These are phyloP conservation scores for Rhizopus microsporus DNA, from an alignment of 371 early-diverging fungal species.

Conservation along the genomic window DNA sequence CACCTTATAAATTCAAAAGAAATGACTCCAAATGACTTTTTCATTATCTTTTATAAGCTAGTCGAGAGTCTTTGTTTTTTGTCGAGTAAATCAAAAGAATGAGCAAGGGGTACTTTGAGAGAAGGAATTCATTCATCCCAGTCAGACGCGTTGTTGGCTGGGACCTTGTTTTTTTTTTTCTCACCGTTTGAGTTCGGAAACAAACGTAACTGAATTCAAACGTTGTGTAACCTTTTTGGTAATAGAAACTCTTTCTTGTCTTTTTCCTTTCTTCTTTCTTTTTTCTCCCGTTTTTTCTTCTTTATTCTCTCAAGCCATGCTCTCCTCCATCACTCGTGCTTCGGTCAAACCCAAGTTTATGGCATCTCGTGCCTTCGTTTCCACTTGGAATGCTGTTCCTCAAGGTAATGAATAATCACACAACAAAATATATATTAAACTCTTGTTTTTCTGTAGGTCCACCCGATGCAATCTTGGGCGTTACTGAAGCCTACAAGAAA, in stretches of 20 bases:
- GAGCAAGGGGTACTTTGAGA: too few species aligned
- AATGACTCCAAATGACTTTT: too few species aligned
- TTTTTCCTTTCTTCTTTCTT: constrained; percentile 8
- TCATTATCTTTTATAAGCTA: too few species aligned
- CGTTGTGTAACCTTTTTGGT: constrained; percentile 13
- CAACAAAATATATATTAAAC: constrained; percentile 1
- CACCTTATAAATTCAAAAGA: too few species aligned
- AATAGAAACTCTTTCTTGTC: constrained; percentile 6
- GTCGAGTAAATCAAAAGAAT: too few species aligned
- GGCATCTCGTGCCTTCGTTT: constrained; percentile 59
- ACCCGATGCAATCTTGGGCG: constrained; percentile 95
- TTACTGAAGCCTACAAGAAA: constrained; percentile 95
- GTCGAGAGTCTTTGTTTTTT: too few species aligned
- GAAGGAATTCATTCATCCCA: too few species aligned
- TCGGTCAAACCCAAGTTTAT: constrained; percentile 43
- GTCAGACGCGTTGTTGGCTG: too few species aligned
- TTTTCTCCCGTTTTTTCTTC: constrained; percentile 16
- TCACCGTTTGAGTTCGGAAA: constrained; percentile 9
- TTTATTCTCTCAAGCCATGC: constrained; percentile 31
- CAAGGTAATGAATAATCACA: constrained; percentile 52
- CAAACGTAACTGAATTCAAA: constrained; percentile 27
- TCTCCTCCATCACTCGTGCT: constrained; percentile 47
- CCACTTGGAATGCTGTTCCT: constrained; percentile 79
- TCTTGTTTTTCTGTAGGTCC: constrained; percentile 61
- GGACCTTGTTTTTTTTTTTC: background rate